Evolutionary conservation across 192 early-diverging fungal species (phyloP).

Genomic region (Coemansia sp.): DNA sequence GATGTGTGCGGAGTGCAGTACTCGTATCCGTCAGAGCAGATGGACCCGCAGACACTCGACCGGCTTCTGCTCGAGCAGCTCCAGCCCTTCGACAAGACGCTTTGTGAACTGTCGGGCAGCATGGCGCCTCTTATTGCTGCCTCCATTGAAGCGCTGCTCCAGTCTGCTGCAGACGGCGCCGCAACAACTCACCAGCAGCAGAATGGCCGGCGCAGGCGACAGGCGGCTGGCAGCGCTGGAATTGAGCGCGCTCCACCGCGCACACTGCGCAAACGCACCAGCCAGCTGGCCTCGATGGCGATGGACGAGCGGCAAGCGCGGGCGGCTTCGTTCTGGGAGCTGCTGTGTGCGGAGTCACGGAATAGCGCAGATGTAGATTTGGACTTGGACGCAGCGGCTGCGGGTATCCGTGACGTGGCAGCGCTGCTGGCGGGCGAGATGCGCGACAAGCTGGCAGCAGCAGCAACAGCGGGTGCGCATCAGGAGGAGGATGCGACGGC

Average conservation of each 20-base stretch:
- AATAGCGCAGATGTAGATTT: background rate
- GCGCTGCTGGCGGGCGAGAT: slow-evolving; percentile 24
- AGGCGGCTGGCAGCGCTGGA: slow-evolving; percentile 1
- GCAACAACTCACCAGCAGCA: background rate
- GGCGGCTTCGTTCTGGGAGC: slow-evolving; percentile 14
- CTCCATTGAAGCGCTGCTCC: slow-evolving; percentile 21
- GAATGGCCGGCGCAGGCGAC: background rate
- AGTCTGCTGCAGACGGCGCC: slow-evolving; percentile 11
- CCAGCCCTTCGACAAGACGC: slow-evolving; percentile 17
- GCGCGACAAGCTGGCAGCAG: slow-evolving; percentile 16
- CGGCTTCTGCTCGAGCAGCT: slow-evolving; percentile 12
- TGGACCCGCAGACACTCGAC: slow-evolving; percentile 15
- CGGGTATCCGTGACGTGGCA: slow-evolving; percentile 7
- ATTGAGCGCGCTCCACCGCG: background rate
- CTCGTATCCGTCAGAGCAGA: slow-evolving; percentile 39
- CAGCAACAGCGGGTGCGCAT: background rate
- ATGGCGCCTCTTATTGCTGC: slow-evolving; percentile 12
- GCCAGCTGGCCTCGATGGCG: slow-evolving; percentile 17
- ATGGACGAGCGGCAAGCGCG: slow-evolving; percentile 18
- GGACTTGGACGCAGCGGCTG: background rate
- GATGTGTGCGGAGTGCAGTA: slow-evolving; percentile 49
- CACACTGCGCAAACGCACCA: slow-evolving; percentile 21
- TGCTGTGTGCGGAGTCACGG: slow-evolving; percentile 15
- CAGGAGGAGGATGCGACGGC: background rate
- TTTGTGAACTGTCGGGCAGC: slow-evolving; percentile 16